These are phyloP conservation scores for Baudoinia panamericana DNA, from an alignment of 495 filamentous ascomycete species.

Conservation along the genomic window DNA sequence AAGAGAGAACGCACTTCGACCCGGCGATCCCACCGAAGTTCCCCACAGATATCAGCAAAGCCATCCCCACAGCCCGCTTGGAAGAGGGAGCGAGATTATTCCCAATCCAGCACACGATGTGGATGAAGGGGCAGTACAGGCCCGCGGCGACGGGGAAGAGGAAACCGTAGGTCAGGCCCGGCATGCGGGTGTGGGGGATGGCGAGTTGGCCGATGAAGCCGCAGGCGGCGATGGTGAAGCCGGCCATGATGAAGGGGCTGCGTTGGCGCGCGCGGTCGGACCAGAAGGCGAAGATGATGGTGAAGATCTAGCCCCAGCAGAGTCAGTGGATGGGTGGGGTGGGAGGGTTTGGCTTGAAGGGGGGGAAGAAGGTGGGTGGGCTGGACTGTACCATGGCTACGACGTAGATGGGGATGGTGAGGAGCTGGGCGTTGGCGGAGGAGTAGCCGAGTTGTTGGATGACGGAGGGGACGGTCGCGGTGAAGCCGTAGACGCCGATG, in stretches of 20 bases:
- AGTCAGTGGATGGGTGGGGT: too few relatives aligned
- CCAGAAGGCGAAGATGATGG: slow-evolving; percentile 47
- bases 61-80: slow-evolving; percentile 62
- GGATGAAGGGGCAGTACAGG: slow-evolving; percentile 49
- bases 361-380: too few relatives aligned
- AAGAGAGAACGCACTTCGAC: too few relatives aligned
- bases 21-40: slow-evolving; percentile 11
- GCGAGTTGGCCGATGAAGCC: slow-evolving; percentile 52
- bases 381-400: neutral
- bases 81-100: slow-evolving; percentile 61
- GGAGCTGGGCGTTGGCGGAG: slow-evolving; percentile 51
- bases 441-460: slow-evolving; percentile 34
- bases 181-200: slow-evolving; percentile 7
- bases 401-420: slow-evolving; percentile 44
- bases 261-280: slow-evolving; percentile 50
- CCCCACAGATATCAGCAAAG: slow-evolving; percentile 53
- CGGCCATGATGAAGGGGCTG: slow-evolving; percentile 49
- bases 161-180: slow-evolving; percentile 57
- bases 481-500: slow-evolving; percentile 35
- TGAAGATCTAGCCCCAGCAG: slow-evolving; percentile 41
- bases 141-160: slow-evolving; percentile 60
- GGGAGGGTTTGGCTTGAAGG: too few relatives aligned
- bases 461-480: slow-evolving; percentile 54
- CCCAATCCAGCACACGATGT: slow-evolving; percentile 55
- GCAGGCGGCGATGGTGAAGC: slow-evolving; percentile 36